Evolutionary conservation across 139 green algal genomes (phyloP), one percentile per base, ranked within the genome.

Genomic region (Pseudopediastrum boryanum): DNA sequence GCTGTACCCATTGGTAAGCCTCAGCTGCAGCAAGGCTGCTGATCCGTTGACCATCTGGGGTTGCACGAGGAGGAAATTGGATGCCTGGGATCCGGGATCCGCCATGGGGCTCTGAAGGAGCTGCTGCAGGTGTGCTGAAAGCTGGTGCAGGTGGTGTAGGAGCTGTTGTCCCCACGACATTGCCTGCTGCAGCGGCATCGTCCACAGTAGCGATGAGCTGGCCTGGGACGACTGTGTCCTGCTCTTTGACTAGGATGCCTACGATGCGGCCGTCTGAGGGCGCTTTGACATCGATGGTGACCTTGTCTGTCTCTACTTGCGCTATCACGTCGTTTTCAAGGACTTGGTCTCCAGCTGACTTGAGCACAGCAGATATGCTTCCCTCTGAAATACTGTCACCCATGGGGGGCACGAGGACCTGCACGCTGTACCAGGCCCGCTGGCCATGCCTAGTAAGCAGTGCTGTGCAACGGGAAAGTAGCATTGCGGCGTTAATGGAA

Each of bases 291-390:
- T 89, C 86, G 23, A 90, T 89, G 1, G 84, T 87, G 13, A 89
- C 86, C 72, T 98, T 99, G 85, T 99, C 96, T 0, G 96, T 99
- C 71, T 99, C 96, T 54, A 99, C 95, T 86, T 98, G 94, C 2
- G 95, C 92, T 51, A 99, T 94, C 21, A 98, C 83, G 42, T 99
- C 97, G 71, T 99, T 97, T 72, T 94, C 91, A 12, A 90, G 83
- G 0, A 99, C 92, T 9, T 75, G 8, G 46, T 99, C 94, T 8
- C 94, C 95, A 91, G 85, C 44, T 68, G 25, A 48, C 39, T 82
- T 82, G 19, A 82, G 62, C 2, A 82, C 38, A 27, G 76, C 33
- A 23, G 76, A 38, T 23, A 75, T 69, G 0, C 35, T 72, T 10
- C 95, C 95, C 62, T 98, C 95, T 2, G 93, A 94, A 52, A 99